phyloP scores from a whole-genome alignment of 441 rosid species.

The Bruguiera hainesii region DNA sequence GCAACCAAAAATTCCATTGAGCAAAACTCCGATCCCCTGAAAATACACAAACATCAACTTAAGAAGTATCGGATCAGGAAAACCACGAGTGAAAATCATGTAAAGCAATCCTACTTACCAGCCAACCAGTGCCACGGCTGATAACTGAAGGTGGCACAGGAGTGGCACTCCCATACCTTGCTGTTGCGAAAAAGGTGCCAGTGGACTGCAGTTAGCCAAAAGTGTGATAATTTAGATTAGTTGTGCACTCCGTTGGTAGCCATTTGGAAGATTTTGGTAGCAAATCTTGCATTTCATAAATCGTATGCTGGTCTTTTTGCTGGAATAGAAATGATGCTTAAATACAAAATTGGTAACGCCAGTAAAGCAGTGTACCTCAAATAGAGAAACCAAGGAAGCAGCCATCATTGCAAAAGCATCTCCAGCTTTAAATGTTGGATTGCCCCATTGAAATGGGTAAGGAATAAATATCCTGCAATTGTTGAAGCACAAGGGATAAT shows the following conservation, averaged over 20 bases:
- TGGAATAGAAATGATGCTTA: too few relatives aligned
- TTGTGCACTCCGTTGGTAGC: too few relatives aligned
- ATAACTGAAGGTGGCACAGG: constrained; percentile 81
- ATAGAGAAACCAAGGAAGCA: constrained; percentile 67
- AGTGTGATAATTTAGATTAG: neutral
- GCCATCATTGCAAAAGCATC: constrained; percentile 73
- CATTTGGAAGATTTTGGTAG: too few relatives aligned
- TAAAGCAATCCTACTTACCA: constrained; percentile 36
- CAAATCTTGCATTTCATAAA: too few relatives aligned
- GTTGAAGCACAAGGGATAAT: neutral
- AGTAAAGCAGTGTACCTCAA: constrained; percentile 42
- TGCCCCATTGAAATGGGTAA: constrained; percentile 83
- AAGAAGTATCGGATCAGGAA: constrained; percentile 5
- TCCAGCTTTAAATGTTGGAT: constrained; percentile 58
- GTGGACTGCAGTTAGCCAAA: constrained; percentile 45
- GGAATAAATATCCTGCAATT: constrained; percentile 65
- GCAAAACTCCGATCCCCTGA: constrained; percentile 68
- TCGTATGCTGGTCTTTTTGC: too few relatives aligned
- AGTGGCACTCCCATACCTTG: constrained; percentile 76
- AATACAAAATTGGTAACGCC: too few relatives aligned
- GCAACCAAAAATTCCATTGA: constrained; percentile 55
- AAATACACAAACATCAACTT: neutral
- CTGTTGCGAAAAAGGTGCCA: constrained; percentile 60
- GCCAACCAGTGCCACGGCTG: constrained; percentile 80
- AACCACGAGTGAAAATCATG: neutral